Evolutionary conservation across 257 asterid genomes (phyloP).

Genomic region (Primulina eburnea): DNA sequence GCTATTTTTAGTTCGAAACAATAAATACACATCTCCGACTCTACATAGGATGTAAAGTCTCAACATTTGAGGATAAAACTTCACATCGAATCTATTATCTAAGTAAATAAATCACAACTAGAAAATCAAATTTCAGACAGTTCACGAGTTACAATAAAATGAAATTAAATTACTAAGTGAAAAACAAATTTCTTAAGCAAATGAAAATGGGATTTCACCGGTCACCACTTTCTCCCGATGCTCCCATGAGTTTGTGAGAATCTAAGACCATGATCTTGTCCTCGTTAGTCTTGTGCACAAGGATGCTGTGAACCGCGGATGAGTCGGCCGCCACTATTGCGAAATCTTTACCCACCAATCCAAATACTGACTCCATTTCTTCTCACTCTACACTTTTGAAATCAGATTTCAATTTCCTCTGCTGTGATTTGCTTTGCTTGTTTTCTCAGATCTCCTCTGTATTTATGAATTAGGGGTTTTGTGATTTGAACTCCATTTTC

Average conservation of each 20-base stretch:
- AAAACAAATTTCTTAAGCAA: background rate
- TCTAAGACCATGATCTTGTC: constrained; percentile 92
- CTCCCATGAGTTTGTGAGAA: constrained; percentile 95
- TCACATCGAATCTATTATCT: background rate
- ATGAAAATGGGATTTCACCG: constrained; percentile 40
- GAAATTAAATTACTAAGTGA: background rate
- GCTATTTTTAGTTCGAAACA: background rate
- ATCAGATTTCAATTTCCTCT: background rate
- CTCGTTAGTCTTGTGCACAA: constrained; percentile 92
- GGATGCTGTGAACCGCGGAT: constrained; percentile 93
- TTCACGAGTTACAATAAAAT: background rate
- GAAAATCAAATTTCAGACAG: background rate
- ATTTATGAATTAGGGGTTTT: background rate
- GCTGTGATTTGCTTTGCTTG: background rate
- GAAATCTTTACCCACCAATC: constrained; percentile 80
- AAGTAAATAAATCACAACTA: background rate
- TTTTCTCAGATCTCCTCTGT: background rate
- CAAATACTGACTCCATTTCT: constrained; percentile 90
- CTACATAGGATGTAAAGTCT: background rate
- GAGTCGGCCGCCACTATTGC: constrained; percentile 89
- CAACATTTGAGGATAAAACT: background rate
- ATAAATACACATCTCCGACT: background rate
- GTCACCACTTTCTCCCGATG: constrained; percentile 96
- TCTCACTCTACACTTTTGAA: background rate
- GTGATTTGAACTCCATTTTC: background rate